These are phyloP conservation scores for Neonectria ditissima DNA, from an alignment of 2,329 filamentous ascomycete genomes.

Conservation along the genomic window DNA sequence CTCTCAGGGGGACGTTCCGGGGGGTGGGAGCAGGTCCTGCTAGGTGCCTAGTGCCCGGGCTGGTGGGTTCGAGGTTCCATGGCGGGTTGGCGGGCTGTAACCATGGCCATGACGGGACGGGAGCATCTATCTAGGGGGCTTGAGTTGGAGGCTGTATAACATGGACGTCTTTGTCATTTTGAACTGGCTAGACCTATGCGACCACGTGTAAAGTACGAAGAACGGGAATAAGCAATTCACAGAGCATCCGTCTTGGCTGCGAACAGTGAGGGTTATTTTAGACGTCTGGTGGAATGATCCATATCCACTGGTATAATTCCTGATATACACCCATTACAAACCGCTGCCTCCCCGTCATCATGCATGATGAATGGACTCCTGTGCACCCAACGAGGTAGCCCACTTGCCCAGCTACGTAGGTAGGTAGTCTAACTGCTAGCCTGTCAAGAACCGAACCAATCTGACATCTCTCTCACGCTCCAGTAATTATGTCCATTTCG, in stretches of 20 bases:
- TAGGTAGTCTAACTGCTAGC: too few relatives aligned
- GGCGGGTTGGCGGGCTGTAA: background rate
- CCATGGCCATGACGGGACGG: background rate
- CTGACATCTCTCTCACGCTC: background rate
- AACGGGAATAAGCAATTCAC: background rate
- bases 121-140: background rate
- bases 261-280: conserved; percentile 1
- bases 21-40: background rate
- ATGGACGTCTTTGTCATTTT: background rate
- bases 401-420: too few relatives aligned
- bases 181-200: background rate
- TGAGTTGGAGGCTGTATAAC: background rate
- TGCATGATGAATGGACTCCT: conserved; percentile 15
- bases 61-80: background rate
- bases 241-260: background rate
- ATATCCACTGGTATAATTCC: background rate
- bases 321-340: conserved; percentile 35
- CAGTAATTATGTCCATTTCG: too few relatives aligned
- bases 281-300: background rate
- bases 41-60: background rate
- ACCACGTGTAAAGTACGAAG: too few relatives aligned
- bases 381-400: background rate
- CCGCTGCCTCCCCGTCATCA: conserved; percentile 18
- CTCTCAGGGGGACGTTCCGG: conserved; percentile 3
- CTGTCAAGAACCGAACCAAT: too few relatives aligned